Evolutionary conservation across 2,329 filamentous ascomycete species (phyloP), one percentile per base, ranked within the genome.

Genomic region (Ceratocystis harringtonii): DNA sequence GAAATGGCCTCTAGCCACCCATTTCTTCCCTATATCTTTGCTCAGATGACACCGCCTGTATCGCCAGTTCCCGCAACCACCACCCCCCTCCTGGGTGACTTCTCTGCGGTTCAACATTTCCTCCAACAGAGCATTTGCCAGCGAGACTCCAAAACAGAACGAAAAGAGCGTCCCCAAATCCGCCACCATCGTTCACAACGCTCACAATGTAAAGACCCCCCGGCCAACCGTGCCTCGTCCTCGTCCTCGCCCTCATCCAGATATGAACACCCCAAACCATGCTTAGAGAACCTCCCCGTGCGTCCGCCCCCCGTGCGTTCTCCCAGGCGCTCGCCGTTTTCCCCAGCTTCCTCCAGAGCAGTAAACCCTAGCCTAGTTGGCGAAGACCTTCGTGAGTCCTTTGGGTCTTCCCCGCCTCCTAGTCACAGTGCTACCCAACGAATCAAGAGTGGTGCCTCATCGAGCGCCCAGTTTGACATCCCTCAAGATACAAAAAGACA

Each of bases 11-110:
- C 55, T n/a, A 30, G 55, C 55, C 55, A 58, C 28, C 22, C 55
- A 22, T n/a, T 58, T 32, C 48, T 63, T 52, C 62, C 60, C 55
- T 67, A 60, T 62, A 63, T 55, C 28, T 41, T 65, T 48, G 58
- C 63, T 65, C 66, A 67, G 44, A 67, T 67, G 66, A 67, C 66
- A 30, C 66, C 66, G 43, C 66, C 66, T 43, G 58, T 67, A 48
- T 62, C 66, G 19, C 66, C 66, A 43, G 60, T 50, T 58, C 66
- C 66, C 15, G 55, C 62, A 19, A 65, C 41, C 57, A 57, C 55
- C 55, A n/a, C 44, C 28, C 62, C 66, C 1, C 58, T 41, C 10
- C 57, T 65, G 28, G 66, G 58, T n/a, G 66, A 67, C 50, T 67
- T 67, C 45, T 65, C 62, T 45, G 36, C 22, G 6, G 65, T 58